Evolutionary conservation across 768 basidiomycete genomes (phyloP), one percentile per base, ranked within the genome.

Genomic region (Suillus cothurnatus): DNA sequence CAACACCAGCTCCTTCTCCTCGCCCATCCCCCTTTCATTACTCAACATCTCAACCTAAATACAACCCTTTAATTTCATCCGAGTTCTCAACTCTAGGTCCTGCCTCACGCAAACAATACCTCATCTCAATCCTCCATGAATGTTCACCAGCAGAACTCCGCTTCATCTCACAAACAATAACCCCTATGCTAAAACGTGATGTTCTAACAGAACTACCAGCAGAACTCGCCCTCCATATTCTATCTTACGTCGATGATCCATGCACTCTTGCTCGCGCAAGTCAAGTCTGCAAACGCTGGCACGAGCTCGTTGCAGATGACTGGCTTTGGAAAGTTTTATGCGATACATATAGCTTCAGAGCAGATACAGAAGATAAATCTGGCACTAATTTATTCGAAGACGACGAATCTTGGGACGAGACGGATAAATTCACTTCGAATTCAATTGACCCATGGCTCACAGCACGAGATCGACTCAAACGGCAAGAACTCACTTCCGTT

Each of bases 271-370:
- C 87, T 0, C 80, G 92, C 14, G 90, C 90, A 0, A 81, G 84
- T 47, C 82, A 84, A 39, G 95, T 96, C 34, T 90, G 88, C 69
- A 79, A 81, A 61, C 81, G 82, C 58, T 98, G 96, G 96, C 77
- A 82, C 17, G 77, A 74, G 19, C 82, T 97, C 7, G 81, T 89
- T 8, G 77, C 82, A 53, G 94, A 95, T 70, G 93, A 96, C 68
- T 83, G 80, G 67, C 80, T 93, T 14, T 98, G 95, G 96, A 88
- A 86, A 75, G 70, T 81, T 14, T 86, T 97, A 86, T 94, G 90
- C 71, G 75, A 79, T 14, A 71, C 79, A 21, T 84, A 88, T 72
- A 83, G 82, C 7, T 91, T 88, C 69, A 70, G 72, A 62, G 26
- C 61, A 9, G 71, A 76, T 8, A 73, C 79, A 62, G 67, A 66